phyloP scores from a whole-genome alignment of 805 yeast genomes.

The Debaryomyces prosopidis region DNA sequence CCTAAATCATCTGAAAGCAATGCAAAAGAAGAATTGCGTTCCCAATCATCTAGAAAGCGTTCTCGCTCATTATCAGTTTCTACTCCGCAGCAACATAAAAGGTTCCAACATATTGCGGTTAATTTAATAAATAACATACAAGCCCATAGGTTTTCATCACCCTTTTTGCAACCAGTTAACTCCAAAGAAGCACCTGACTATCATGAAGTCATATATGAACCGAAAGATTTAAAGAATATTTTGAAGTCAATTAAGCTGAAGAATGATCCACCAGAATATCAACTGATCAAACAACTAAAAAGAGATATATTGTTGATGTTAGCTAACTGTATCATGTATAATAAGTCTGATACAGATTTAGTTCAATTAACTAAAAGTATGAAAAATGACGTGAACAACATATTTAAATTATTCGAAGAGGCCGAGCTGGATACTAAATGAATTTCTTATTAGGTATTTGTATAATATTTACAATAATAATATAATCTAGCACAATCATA shows the following conservation, averaged over 20 bases:
- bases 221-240: constrained; percentile 69
- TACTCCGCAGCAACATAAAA: constrained; percentile 39
- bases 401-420: constrained; percentile 60
- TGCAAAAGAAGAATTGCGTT: background rate
- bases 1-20: background rate
- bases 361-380: constrained; percentile 64
- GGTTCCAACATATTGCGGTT: constrained; percentile 61
- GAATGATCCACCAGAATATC: constrained; percentile 39
- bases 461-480: background rate
- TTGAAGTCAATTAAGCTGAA: constrained; percentile 52
- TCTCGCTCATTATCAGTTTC: constrained; percentile 18
- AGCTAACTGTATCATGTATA: constrained; percentile 83
- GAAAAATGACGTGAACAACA: constrained; percentile 63
- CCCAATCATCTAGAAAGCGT: constrained; percentile 8
- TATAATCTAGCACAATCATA: background rate
- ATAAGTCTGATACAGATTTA: constrained; percentile 62
- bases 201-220: constrained; percentile 57
- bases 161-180: constrained; percentile 70
- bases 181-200: constrained; percentile 70
- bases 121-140: constrained; percentile 65
- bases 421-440: constrained; percentile 34
- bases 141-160: constrained; percentile 71
- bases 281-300: constrained; percentile 61
- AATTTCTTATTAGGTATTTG: background rate
- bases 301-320: constrained; percentile 74